A percentile compares a stretch with the other conserved stretches of the same genome.
Evolutionary conservation across 2,329 filamentous ascomycete species (phyloP).

Genomic region (Colletotrichum sansevieriae): DNA sequence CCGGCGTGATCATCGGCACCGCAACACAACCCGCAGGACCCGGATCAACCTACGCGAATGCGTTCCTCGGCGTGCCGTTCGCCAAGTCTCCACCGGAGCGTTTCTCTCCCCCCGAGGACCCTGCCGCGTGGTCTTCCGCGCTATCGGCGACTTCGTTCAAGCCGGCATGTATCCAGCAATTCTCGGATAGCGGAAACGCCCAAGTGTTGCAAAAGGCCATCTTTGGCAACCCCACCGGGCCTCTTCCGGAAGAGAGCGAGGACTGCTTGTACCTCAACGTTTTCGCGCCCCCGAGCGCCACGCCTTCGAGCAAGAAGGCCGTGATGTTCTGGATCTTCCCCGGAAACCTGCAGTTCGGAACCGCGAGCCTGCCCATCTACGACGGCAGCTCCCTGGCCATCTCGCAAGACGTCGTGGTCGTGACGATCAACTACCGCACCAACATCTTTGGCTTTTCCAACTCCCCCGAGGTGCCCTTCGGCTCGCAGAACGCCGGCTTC

Average conservation of each 20-base stretch:
- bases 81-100: conserved; percentile 37
- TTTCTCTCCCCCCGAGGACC: conserved; percentile 32
- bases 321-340: conserved; percentile 43
- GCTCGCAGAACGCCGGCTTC: conserved; percentile 62
- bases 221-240: conserved; percentile 34
- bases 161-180: conserved; percentile 37
- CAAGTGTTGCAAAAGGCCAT: conserved; percentile 18
- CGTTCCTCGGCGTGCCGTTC: conserved; percentile 31
- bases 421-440: conserved; percentile 39
- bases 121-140: conserved; percentile 12
- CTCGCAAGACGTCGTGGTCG: conserved; percentile 32
- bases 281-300: conserved; percentile 44
- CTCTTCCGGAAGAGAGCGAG: conserved; percentile 46
- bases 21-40: conserved; percentile 11
- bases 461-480: conserved; percentile 30
- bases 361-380: conserved; percentile 32
- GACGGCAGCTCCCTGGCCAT: conserved; percentile 35
- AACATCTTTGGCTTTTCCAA: conserved; percentile 42
- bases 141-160: conserved; percentile 24
- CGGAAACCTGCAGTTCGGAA: conserved; percentile 40
- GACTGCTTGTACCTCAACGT: conserved; percentile 53
- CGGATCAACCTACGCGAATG: conserved; percentile 28
- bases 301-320: conserved; percentile 35
- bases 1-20: conserved; percentile 27
- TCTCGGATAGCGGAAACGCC: conserved; percentile 10